phyloP scores from a whole-genome alignment of 768 basidiomycete species.

The Lepiota venenata region DNA sequence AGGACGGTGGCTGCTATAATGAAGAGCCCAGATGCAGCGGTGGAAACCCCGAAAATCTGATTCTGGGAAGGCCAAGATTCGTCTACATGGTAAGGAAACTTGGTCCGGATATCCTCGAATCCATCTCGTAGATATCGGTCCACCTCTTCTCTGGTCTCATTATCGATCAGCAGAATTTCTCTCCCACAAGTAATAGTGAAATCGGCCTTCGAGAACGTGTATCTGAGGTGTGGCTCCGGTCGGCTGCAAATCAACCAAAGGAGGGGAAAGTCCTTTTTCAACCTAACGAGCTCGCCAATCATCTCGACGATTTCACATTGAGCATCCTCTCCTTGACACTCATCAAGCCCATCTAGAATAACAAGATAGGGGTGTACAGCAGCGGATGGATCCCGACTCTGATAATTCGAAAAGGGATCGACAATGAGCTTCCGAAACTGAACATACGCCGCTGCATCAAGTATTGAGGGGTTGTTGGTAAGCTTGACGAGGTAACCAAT shows the following conservation, averaged over 20 bases:
- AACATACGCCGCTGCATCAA: neutral
- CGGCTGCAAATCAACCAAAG: slow-evolving; percentile 1
- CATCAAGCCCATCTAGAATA: neutral
- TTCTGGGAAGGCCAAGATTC: neutral
- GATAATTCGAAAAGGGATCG: neutral
- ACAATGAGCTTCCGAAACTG: neutral
- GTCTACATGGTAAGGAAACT: neutral
- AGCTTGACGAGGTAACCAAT: neutral
- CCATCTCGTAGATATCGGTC: neutral
- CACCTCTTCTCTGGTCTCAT: neutral
- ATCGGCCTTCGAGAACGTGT: neutral
- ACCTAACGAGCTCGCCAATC: neutral
- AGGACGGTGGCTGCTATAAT: neutral
- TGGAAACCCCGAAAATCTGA: neutral
- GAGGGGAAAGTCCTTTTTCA: neutral
- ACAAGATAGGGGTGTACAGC: neutral
- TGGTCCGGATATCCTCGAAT: neutral
- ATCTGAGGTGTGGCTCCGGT: neutral
- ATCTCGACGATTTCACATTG: neutral
- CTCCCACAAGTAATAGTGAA: neutral
- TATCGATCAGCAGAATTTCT: neutral
- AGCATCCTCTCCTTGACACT: neutral
- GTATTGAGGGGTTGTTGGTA: neutral
- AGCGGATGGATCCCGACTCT: neutral
- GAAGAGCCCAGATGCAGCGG: neutral